These are phyloP conservation scores for Pythium grandisporangium DNA, from an alignment of 352 stramenopile genomes.

Conservation along the genomic window DNA sequence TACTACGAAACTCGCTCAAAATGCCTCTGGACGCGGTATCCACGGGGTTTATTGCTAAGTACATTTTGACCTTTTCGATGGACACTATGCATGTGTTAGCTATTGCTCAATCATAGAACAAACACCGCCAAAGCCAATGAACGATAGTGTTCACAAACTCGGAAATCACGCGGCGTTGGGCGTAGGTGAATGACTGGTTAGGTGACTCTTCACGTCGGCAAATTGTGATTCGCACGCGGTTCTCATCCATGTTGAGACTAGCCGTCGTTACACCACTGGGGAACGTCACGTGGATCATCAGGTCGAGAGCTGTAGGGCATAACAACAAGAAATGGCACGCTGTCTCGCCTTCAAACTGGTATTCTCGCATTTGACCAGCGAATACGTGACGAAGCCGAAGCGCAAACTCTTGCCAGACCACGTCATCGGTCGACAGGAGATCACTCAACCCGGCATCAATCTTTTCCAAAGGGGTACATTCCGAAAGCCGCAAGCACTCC, in stretches of 20 bases:
- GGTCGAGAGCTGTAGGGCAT: conserved; percentile 71
- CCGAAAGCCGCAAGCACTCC: conserved; percentile 71
- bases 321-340: conserved; percentile 74
- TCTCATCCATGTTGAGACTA: conserved; percentile 6
- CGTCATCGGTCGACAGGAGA: conserved; percentile 47
- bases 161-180: conserved; percentile 71
- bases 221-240: conserved; percentile 59
- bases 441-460: conserved; percentile 72
- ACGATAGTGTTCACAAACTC: conserved; percentile 86
- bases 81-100: too few species aligned
- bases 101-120: conserved; percentile 82
- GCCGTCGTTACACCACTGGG: conserved; percentile 17
- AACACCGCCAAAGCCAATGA: conserved; percentile 82
- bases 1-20: too few species aligned
- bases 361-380: conserved; percentile 72
- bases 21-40: too few species aligned
- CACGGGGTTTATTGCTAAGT: too few species aligned
- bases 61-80: too few species aligned
- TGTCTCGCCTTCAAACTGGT: conserved; percentile 70
- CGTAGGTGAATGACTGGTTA: conserved; percentile 72
- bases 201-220: conserved; percentile 73
- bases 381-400: conserved; percentile 71
- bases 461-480: conserved; percentile 65
- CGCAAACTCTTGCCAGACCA: conserved; percentile 76
- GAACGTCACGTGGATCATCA: conserved; percentile 84